Base-by-base conservation (phyloP, 495 filamentous ascomycete genomes). In the Penicillium paxilli region DNA sequence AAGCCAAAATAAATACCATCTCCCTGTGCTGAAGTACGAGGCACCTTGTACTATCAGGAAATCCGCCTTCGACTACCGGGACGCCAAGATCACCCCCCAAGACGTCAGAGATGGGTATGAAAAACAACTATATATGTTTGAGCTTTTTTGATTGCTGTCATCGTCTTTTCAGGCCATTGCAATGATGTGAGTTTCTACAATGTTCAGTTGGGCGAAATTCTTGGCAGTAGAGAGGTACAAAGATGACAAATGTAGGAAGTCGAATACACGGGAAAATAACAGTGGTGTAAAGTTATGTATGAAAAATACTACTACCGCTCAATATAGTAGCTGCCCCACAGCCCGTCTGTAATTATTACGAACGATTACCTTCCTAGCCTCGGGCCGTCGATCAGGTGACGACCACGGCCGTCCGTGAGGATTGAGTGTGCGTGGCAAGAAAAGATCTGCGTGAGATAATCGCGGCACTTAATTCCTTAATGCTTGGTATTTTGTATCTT, bases 121-220 rank as follows among this genome's bases (percentile, higher is more conserved):
- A 58, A 44, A 35, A 49, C 9, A 53, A 7, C 5, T 14, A 37
- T 47, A 46, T 24, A 51, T 55, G 23, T 20, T 51, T 46, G 47
- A 1, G 21, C 20, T 25, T 54, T 25, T 7, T 19, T 30, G n/a
- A n/a, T 33, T 9, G n/a, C 26, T 3, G 19, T 22, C 16, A 30
- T 21, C 28, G 17, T 17, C 20, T 35, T 57, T 45, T 51, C 44
- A n/a, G 12, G 61, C 51, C 25, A 68, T 32, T 12, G 53, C 6
- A 42, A 59, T 68, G 11, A 70, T 52, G 22, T 66, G 58, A 26
- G 50, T 49, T 48, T 56, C 19, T 17, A 28, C 3, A 67, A 57
- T 41, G 58, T 63, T 4, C 52, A 42, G 12, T 66, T 62, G 51
- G 66, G 45, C n/a, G 62, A 59, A 23, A 68, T 51, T 54, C 59